Conservation (phyloP, 257 asterid species). For the Forsythia viridissima region DNA sequence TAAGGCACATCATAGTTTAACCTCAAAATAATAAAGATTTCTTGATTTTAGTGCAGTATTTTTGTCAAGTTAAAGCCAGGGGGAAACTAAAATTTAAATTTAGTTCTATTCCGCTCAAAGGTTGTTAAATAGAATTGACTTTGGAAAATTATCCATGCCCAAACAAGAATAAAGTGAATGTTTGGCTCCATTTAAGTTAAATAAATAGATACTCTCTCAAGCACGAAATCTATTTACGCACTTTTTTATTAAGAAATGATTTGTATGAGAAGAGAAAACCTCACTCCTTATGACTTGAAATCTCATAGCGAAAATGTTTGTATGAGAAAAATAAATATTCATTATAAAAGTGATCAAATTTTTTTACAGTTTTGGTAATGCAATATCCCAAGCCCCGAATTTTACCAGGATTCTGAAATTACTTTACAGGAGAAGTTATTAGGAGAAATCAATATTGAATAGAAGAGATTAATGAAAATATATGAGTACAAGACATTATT, state of each 20-base stretch:
- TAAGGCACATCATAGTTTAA: not conserved
- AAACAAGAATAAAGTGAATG: not conserved
- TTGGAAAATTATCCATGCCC: not conserved
- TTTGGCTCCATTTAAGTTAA: not conserved
- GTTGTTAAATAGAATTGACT: not conserved
- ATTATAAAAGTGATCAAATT: not conserved
- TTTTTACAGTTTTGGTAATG: not conserved
- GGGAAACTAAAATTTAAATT: too few species aligned
- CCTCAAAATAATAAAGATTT: too few species aligned
- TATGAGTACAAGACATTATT: not conserved
- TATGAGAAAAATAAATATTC: not conserved
- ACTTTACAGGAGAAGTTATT: not conserved
- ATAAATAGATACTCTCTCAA: not conserved
- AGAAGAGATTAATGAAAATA: not conserved
- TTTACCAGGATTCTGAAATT: not conserved
- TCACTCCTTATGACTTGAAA: not conserved
- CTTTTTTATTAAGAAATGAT: not conserved
- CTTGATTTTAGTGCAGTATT: too few species aligned
- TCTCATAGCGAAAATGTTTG: not conserved
- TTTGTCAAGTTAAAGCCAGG: too few species aligned
- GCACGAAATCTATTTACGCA: not conserved
- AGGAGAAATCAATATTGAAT: not conserved
- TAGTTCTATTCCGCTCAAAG: not conserved
- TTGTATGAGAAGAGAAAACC: not conserved
- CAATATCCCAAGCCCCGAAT: not conserved